Evolutionary conservation across 495 filamentous ascomycete species (phyloP).

Genomic region (Collariella sp.): DNA sequence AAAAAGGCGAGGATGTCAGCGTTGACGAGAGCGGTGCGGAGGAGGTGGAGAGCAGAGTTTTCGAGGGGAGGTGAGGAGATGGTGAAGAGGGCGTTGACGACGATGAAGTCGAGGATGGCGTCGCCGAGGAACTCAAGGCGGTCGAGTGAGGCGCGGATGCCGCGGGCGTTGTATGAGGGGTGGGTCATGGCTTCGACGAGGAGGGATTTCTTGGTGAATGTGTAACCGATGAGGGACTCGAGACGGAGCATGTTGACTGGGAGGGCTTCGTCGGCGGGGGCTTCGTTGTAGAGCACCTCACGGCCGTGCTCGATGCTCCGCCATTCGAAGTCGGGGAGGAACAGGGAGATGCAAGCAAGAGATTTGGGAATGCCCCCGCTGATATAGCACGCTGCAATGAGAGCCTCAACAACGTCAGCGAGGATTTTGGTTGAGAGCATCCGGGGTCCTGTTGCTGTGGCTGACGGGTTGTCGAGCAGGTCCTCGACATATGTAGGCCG

Average conservation of each 20-base stretch:
- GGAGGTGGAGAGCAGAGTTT: slow-evolving; percentile 60
- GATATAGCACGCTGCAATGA: slow-evolving; percentile 71
- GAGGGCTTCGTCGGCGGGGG: slow-evolving; percentile 22
- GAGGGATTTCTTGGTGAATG: slow-evolving; percentile 59
- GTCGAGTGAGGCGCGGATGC: slow-evolving; percentile 59
- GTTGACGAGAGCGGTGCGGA: slow-evolving; percentile 73
- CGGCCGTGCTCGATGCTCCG: slow-evolving; percentile 28
- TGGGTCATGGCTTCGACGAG: slow-evolving; percentile 85
- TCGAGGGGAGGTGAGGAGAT: slow-evolving; percentile 36
- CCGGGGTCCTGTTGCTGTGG: slow-evolving; percentile 17
- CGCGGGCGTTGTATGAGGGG: slow-evolving; percentile 47
- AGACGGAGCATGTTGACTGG: slow-evolving; percentile 29
- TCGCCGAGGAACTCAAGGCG: slow-evolving; percentile 90
- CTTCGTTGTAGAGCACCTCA: slow-evolving; percentile 26
- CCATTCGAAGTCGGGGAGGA: slow-evolving; percentile 59
- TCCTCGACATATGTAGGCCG: slow-evolving; percentile 51
- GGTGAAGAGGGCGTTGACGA: slow-evolving; percentile 44
- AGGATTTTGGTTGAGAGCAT: slow-evolving; percentile 67
- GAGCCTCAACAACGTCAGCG: slow-evolving; percentile 79
- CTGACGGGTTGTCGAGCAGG: slow-evolving; percentile 24
- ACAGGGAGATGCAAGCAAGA: slow-evolving; percentile 52
- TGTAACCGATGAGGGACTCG: slow-evolving; percentile 58
- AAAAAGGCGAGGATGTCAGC: slow-evolving; percentile 82
- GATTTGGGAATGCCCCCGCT: slow-evolving; percentile 62
- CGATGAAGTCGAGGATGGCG: slow-evolving; percentile 70